phyloP scores from a whole-genome alignment of 2,329 filamentous ascomycete genomes.

The Sphaerulina musiva region DNA sequence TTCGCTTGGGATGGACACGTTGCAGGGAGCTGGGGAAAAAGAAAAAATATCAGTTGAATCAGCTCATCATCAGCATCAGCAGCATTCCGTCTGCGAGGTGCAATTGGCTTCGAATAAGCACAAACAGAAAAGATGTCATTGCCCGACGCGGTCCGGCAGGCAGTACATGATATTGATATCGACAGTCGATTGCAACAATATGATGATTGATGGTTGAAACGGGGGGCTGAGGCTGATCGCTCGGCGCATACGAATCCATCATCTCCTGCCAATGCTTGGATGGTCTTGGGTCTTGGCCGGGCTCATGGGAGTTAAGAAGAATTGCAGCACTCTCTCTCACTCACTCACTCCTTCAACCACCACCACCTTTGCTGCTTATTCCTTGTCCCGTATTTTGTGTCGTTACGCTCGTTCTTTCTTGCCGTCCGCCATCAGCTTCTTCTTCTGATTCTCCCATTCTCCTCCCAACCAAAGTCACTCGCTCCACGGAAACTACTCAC shows the following conservation, averaged over 20 bases:
- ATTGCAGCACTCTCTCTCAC: background rate
- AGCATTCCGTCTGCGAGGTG: background rate
- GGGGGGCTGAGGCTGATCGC: background rate
- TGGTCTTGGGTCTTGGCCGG: slow-evolving; percentile 5
- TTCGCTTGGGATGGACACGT: too few species aligned
- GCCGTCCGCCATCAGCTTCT: background rate
- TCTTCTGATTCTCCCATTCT: background rate
- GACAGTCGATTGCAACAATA: background rate
- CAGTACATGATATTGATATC: too few species aligned
- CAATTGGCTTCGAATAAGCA: background rate
- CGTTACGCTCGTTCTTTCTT: slow-evolving; percentile 5
- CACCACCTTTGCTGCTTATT: slow-evolving; percentile 1
- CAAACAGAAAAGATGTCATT: too few species aligned
- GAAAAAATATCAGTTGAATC: too few species aligned
- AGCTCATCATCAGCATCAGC: too few species aligned
- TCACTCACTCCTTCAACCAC: background rate
- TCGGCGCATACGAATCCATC: slow-evolving; percentile 9
- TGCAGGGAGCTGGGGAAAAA: too few species aligned
- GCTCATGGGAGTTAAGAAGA: slow-evolving; percentile 3
- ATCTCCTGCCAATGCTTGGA: slow-evolving; percentile 12
- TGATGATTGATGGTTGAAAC: background rate
- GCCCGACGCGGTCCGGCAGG: too few species aligned
- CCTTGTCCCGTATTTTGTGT: slow-evolving; percentile 2
- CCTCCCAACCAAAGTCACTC: background rate
- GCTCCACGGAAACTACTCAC: background rate